Percentiles rank a stretch among this genome's conserved stretches.
phyloP scores from a whole-genome alignment of 225 moss, liverwort and hornwort species.

The Lunularia cruciata region DNA sequence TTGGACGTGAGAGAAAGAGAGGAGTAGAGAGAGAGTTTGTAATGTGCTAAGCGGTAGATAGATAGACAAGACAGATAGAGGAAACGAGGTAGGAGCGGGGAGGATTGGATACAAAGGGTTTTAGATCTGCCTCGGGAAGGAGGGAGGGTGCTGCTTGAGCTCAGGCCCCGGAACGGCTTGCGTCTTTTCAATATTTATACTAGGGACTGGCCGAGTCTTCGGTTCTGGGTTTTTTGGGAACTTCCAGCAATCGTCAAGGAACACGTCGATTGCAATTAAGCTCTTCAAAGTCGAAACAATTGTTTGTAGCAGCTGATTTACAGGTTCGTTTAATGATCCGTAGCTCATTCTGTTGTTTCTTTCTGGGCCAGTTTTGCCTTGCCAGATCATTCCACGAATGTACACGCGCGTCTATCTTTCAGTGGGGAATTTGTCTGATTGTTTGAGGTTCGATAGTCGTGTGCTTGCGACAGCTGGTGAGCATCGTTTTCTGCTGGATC shows the following conservation, averaged over 20 bases:
- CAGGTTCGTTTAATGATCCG: background rate
- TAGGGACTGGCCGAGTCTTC: slow-evolving; percentile 1
- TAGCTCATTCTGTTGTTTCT: background rate
- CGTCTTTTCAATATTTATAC: background rate
- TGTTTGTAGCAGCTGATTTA: background rate
- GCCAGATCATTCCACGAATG: background rate
- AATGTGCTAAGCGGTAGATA: background rate
- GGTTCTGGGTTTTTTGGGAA: background rate
- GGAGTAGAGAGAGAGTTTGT: background rate
- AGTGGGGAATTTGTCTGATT: background rate
- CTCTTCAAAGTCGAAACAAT: background rate
- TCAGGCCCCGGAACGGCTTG: background rate
- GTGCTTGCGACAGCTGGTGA: slow-evolving; percentile 6
- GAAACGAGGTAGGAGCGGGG: too few species aligned
- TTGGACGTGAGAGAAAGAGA: background rate
- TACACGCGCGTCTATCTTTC: background rate
- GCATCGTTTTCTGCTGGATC: background rate
- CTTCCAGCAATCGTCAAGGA: background rate
- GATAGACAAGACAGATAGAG: too few species aligned
- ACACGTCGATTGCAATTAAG: background rate
- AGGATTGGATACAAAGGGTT: background rate
- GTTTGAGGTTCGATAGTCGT: background rate
- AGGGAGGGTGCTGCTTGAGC: background rate
- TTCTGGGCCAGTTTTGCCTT: background rate
- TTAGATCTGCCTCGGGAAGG: background rate